Conservation (phyloP, 139 green algal species). For the Chlamydomonas urium region DNA sequence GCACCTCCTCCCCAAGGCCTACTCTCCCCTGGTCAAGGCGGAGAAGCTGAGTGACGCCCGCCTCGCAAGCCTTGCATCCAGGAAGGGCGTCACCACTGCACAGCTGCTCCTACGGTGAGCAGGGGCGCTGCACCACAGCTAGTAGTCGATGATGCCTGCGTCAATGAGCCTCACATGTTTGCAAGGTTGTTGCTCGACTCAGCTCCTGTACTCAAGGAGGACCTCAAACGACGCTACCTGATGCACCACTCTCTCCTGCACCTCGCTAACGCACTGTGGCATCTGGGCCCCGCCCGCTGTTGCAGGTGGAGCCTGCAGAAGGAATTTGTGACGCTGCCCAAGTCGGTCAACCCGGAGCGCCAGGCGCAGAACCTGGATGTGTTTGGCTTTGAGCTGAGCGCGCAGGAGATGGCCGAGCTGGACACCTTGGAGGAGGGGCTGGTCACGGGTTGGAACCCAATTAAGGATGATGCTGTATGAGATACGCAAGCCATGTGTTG, state of each 20-base stretch:
- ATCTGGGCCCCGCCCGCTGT: background rate
- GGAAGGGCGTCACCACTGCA: conserved; percentile 31
- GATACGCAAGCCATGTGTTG: no score
- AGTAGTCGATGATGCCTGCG: no score
- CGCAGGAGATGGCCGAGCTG: conserved; percentile 33
- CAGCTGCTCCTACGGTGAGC: conserved; percentile 37
- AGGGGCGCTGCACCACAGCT: no score
- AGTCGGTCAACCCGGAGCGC: conserved; percentile 45
- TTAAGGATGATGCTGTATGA: conserved; percentile 37
- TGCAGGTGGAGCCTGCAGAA: conserved; percentile 63
- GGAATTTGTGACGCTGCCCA: conserved; percentile 60
- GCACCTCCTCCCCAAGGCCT: no score
- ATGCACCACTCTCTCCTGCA: no score
- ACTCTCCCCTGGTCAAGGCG: conserved; percentile 30
- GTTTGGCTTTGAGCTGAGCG: conserved; percentile 35
- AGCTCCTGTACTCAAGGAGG: no score
- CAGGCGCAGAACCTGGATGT: conserved; percentile 43
- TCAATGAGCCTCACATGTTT: no score
- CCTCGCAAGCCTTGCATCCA: conserved; percentile 23
- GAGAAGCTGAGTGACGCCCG: conserved; percentile 22
- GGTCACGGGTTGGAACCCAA: conserved; percentile 53
- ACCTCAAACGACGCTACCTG: no score
- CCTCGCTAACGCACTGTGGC: background rate
- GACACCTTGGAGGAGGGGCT: conserved; percentile 37
- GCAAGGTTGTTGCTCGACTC: no score